phyloP scores from a whole-genome alignment of 768 basidiomycete genomes.

The Pisolithus microcarpus region DNA sequence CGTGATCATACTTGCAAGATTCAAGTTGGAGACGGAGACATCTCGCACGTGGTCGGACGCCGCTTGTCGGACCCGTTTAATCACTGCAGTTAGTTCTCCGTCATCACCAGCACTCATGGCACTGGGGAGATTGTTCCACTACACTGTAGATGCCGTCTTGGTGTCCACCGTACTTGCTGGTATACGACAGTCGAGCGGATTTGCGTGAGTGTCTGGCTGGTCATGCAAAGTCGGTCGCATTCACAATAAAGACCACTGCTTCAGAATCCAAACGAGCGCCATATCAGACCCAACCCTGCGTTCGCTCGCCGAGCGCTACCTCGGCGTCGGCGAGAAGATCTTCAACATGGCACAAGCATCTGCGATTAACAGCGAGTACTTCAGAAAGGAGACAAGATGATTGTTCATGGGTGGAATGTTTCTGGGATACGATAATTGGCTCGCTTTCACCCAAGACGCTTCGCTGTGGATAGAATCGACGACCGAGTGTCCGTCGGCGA shows the following conservation, averaged over 20 bases:
- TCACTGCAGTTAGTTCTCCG: too few relatives aligned
- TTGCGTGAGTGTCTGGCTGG: slow-evolving; percentile 56
- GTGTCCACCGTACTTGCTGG: slow-evolving; percentile 88
- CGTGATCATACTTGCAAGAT: slow-evolving; percentile 11
- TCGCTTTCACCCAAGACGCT: too few relatives aligned
- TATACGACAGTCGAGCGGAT: slow-evolving; percentile 83
- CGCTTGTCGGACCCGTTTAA: too few relatives aligned
- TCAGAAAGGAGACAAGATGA: slow-evolving; percentile 47
- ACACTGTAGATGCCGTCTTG: slow-evolving; percentile 76
- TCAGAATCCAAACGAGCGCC: slow-evolving; percentile 55
- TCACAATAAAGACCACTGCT: neutral
- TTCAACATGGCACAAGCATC: slow-evolving; percentile 82
- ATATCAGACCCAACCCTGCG: slow-evolving; percentile 77
- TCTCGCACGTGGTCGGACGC: too few relatives aligned
- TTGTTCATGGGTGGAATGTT: neutral
- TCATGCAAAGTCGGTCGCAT: neutral
- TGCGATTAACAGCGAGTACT: slow-evolving; percentile 83
- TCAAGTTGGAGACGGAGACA: too few relatives aligned
- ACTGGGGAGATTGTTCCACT: slow-evolving; percentile 70
- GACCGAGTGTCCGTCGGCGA: too few relatives aligned
- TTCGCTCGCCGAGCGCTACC: slow-evolving; percentile 70
- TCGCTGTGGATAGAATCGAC: too few relatives aligned
- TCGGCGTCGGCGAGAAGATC: slow-evolving; percentile 81
- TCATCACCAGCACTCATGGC: slow-evolving; percentile 35
- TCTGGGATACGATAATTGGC: neutral